phyloP scores from a whole-genome alignment of 2,329 filamentous ascomycete genomes.

The Mycogone perniciosa region DNA sequence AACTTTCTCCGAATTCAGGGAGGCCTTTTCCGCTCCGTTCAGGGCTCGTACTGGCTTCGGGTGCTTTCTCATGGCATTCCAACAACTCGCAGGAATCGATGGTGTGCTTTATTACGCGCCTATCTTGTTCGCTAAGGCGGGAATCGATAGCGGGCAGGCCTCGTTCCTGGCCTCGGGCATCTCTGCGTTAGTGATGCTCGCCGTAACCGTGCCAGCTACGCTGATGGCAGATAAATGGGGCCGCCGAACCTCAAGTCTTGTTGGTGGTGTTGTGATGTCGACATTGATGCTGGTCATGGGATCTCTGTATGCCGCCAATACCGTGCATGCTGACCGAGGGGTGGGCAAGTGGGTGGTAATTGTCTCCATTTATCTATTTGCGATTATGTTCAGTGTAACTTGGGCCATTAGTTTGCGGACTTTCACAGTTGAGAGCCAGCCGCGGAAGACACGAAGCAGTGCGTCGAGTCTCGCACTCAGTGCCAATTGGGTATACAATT shows the following conservation, averaged over 20 bases:
- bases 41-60: conserved; percentile 44
- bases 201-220: conserved; percentile 46
- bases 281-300: conserved; percentile 49
- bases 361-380: conserved; percentile 44
- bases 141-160: conserved; percentile 44
- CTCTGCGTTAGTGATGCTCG: conserved; percentile 50
- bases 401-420: conserved; percentile 51
- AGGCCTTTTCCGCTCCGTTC: conserved; percentile 31
- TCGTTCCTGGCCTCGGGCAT: conserved; percentile 54
- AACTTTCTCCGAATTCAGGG: conserved; percentile 25
- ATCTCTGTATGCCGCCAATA: conserved; percentile 39
- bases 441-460: conserved; percentile 45
- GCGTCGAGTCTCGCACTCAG: conserved; percentile 49
- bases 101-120: conserved; percentile 58
- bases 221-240: conserved; percentile 52
- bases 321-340: conserved; percentile 30
- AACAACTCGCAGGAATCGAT: conserved; percentile 56
- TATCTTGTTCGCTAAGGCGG: conserved; percentile 52
- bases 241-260: conserved; percentile 45
- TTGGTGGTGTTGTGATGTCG: conserved; percentile 45
- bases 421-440: conserved; percentile 51
- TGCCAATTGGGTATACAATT: conserved; percentile 39
- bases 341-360: conserved; percentile 45
- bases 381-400: conserved; percentile 37
- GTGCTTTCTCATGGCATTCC: conserved; percentile 52